These are phyloP conservation scores for Geotrichum klebahnii DNA, from an alignment of 1,139 yeast species.

Conservation along the genomic window DNA sequence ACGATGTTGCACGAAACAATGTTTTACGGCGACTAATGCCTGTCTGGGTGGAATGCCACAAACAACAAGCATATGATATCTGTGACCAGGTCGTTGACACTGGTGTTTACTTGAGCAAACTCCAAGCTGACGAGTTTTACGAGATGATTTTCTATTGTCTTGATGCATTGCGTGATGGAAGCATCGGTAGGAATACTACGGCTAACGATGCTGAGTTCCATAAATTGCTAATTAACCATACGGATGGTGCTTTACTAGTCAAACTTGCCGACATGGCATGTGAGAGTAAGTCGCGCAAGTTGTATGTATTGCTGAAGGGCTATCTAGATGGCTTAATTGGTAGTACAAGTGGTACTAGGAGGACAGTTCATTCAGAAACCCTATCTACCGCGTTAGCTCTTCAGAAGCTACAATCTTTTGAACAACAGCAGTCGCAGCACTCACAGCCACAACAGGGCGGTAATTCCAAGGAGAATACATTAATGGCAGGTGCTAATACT, in stretches of 20 bases:
- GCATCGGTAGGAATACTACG: background rate
- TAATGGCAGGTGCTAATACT: too few species aligned
- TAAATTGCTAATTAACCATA: too few species aligned
- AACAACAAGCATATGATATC: background rate
- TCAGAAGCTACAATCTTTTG: slow-evolving; percentile 11
- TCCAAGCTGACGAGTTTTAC: background rate
- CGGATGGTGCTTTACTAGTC: slow-evolving; percentile 6
- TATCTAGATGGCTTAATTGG: slow-evolving; percentile 1
- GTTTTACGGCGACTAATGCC: slow-evolving; percentile 1
- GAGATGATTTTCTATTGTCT: background rate
- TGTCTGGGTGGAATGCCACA: slow-evolving; percentile 9
- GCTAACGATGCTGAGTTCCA: background rate
- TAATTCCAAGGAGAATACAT: too few species aligned
- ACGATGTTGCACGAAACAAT: background rate
- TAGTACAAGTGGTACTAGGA: background rate
- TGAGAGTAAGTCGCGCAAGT: background rate
- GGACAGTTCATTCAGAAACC: background rate
- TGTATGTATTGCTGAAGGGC: slow-evolving; percentile 2
- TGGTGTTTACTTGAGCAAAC: background rate
- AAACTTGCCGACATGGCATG: slow-evolving; percentile 10
- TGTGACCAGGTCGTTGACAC: background rate
- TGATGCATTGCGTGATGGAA: too few species aligned
- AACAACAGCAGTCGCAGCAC: background rate
- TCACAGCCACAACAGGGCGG: background rate
- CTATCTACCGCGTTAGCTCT: slow-evolving; percentile 15